Percentiles rank a stretch among this genome's conserved stretches.
Conservation (phyloP, 1,284 basidiomycete species). For the Malassezia pachydermatis region DNA sequence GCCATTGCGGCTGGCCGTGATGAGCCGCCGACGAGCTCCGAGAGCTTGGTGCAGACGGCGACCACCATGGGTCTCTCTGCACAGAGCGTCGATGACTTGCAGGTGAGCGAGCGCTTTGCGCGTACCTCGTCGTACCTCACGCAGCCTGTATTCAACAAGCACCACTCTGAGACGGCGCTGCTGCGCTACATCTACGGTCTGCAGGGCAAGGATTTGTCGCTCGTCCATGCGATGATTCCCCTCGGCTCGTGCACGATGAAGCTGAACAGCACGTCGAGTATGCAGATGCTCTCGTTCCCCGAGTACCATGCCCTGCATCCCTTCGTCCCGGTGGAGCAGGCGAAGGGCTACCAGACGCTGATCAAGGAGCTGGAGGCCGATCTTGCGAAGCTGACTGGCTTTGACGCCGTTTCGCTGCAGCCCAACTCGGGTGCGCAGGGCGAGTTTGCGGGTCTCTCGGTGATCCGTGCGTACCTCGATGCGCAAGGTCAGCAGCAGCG, state of each 20-base stretch:
- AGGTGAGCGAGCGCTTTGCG: conserved; percentile 51
- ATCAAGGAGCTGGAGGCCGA: conserved; percentile 84
- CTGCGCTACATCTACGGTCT: conserved; percentile 78
- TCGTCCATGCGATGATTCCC: conserved; percentile 93
- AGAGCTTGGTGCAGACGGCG: conserved; percentile 30
- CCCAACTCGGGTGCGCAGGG: conserved; percentile 95
- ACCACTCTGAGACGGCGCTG: conserved; percentile 97
- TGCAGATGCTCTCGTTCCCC: conserved; percentile 90
- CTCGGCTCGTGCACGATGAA: conserved; percentile 61
- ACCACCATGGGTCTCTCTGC: conserved; percentile 27
- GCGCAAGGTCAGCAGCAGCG: conserved; percentile 74
- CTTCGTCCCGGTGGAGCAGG: conserved; percentile 81
- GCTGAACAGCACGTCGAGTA: conserved; percentile 59
- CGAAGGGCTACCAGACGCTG: conserved; percentile 71
- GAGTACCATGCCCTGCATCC: conserved; percentile 84
- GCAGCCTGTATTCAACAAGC: conserved; percentile 75
- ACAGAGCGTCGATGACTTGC: conserved; percentile 25
- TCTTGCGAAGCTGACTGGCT: conserved; percentile 86
- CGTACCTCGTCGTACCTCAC: conserved; percentile 69
- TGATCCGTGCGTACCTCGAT: conserved; percentile 88
- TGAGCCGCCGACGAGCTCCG: conserved; percentile 33
- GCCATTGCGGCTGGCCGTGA: conserved; percentile 59
- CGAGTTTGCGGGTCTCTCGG: conserved; percentile 84
- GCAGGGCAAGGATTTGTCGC: conserved; percentile 84
- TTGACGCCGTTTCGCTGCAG: conserved; percentile 85